Conservation (phyloP, 2,329 filamentous ascomycete genomes). For the Pseudogymnoascus destructans region DNA sequence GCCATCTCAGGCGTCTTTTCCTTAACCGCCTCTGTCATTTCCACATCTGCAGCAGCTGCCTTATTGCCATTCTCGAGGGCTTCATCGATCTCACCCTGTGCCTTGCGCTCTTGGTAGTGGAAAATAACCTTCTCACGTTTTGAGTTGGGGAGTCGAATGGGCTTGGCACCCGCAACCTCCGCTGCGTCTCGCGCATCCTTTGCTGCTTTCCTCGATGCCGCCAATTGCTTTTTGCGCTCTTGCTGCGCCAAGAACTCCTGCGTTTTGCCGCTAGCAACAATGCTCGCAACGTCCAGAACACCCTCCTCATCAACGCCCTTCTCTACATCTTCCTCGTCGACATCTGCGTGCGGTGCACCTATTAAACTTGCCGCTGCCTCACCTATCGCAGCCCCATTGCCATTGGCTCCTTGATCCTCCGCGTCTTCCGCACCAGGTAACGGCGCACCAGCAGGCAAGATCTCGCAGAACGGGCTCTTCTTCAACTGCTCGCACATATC, state of each 20-base stretch:
- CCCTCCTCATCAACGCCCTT: slow-evolving; percentile 48
- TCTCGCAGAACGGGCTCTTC: slow-evolving; percentile 52
- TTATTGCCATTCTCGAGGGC: slow-evolving; percentile 33
- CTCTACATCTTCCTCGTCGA: slow-evolving; percentile 26
- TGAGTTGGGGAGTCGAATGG: slow-evolving; percentile 53
- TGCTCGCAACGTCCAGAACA: slow-evolving; percentile 71
- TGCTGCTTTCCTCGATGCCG: slow-evolving; percentile 44
- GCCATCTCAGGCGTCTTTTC: slow-evolving; percentile 19
- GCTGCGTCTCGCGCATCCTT: slow-evolving; percentile 41
- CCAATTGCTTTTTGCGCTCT: slow-evolving; percentile 66
- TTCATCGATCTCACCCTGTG: slow-evolving; percentile 33
- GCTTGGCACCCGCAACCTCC: slow-evolving; percentile 41
- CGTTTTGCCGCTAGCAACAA: slow-evolving; percentile 70
- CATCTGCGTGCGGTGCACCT: slow-evolving; percentile 19
- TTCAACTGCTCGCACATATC: slow-evolving; percentile 62
- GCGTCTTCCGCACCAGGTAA: slow-evolving; percentile 34
- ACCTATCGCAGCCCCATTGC: slow-evolving; percentile 25
- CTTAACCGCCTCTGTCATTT: slow-evolving; percentile 19
- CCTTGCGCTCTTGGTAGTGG: slow-evolving; percentile 58
- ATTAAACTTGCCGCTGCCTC: slow-evolving; percentile 25
- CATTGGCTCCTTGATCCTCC: slow-evolving; percentile 27
- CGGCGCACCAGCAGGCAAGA: slow-evolving; percentile 43
- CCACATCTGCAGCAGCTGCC: slow-evolving; percentile 15
- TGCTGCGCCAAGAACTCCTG: slow-evolving; percentile 73
- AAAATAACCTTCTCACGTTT: slow-evolving; percentile 59